Evolutionary conservation across 805 yeast species (phyloP).

Genomic region (Yamadazyma endophytica): DNA sequence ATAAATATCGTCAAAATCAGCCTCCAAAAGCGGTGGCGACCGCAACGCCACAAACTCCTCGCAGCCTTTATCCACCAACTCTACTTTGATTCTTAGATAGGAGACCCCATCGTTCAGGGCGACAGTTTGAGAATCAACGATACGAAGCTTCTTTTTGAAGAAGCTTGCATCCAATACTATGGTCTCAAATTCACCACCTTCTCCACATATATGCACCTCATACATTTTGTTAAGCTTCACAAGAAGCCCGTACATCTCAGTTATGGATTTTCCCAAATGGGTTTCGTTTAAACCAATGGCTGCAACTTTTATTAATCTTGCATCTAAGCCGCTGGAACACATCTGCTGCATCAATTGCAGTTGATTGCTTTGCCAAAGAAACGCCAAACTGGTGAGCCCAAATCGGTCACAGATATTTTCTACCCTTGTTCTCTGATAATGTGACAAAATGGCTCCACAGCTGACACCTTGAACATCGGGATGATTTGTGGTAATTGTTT

Average conservation of each 20-base stretch:
- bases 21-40: slow-evolving; percentile 39
- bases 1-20: slow-evolving; percentile 34
- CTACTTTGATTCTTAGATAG: slow-evolving; percentile 56
- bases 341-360: slow-evolving; percentile 76
- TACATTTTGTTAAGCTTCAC: slow-evolving; percentile 53
- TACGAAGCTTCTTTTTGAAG: slow-evolving; percentile 51
- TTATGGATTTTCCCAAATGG: slow-evolving; percentile 68
- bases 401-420: slow-evolving; percentile 82
- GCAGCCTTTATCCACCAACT: slow-evolving; percentile 38
- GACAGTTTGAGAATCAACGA: slow-evolving; percentile 37
- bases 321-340: slow-evolving; percentile 65
- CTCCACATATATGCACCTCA: slow-evolving; percentile 95
- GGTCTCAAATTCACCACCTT: slow-evolving; percentile 98
- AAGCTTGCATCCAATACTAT: slow-evolving; percentile 88
- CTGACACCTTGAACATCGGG: slow-evolving; percentile 84
- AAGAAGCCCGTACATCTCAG: slow-evolving; percentile 57
- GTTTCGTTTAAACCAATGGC: slow-evolving; percentile 71
- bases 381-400: slow-evolving; percentile 66
- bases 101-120: slow-evolving; percentile 60
- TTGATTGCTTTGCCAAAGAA: slow-evolving; percentile 89
- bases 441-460: slow-evolving; percentile 93
- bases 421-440: slow-evolving; percentile 92
- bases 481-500: slow-evolving; percentile 43
- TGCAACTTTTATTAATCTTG: slow-evolving; percentile 87
- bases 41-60: slow-evolving; percentile 10